Evolutionary conservation across 768 basidiomycete species (phyloP).

Genomic region (Russula foetens): DNA sequence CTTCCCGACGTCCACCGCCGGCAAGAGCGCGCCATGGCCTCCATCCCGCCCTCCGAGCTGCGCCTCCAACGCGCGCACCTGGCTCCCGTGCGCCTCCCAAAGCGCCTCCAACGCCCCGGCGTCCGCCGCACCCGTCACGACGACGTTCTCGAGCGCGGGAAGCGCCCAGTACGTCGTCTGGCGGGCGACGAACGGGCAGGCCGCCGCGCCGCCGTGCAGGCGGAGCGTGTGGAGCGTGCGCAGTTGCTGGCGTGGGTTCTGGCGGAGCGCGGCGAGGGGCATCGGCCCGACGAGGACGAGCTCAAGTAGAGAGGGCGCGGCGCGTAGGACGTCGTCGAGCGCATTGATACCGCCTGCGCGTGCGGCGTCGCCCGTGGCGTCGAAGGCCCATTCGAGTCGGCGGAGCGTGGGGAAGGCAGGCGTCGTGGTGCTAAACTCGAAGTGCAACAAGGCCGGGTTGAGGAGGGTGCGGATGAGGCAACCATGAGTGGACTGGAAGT

Average conservation of each 20-base stretch:
- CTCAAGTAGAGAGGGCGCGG: neutral
- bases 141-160: conserved; percentile 11
- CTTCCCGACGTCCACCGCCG: neutral
- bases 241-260: neutral
- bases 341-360: conserved; percentile 17
- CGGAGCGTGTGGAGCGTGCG: conserved; percentile 7
- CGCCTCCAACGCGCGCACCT: conserved; percentile 8
- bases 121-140: neutral
- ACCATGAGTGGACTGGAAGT: no score
- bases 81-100: neutral
- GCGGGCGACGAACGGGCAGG: conserved; percentile 7
- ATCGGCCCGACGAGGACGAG: conserved; percentile 11
- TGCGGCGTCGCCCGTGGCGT: conserved; percentile 4
- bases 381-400: conserved; percentile 17
- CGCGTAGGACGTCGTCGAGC: conserved; percentile 4
- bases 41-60: neutral
- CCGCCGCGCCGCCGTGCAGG: neutral
- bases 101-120: conserved; percentile 1
- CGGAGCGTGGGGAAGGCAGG: neutral
- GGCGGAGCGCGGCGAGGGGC: neutral
- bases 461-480: no score
- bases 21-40: neutral
- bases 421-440: conserved; percentile 3
- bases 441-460: neutral
- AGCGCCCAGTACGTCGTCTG: conserved; percentile 12